Percentiles rank a stretch among this genome's conserved stretches.
Evolutionary conservation across 1,139 yeast species (phyloP).

Genomic region (Hyphopichia buzzinii): DNA sequence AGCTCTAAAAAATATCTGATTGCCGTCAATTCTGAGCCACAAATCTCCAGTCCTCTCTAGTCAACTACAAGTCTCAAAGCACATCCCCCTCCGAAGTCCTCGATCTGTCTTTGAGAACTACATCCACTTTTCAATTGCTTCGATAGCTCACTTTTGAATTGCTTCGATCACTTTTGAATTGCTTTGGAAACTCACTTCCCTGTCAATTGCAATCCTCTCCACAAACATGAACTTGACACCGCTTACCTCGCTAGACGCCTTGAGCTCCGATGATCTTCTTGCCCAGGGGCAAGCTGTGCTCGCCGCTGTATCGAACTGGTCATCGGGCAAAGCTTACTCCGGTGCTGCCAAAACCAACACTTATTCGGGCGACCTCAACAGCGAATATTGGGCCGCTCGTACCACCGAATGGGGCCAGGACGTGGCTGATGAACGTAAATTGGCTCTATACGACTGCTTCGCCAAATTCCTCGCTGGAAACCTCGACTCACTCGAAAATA

Average conservation of each 20-base stretch:
- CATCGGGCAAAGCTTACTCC: neutral
- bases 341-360: neutral
- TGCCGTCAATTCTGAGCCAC: no score
- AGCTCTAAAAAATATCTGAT: no score
- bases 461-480: conserved; percentile 14
- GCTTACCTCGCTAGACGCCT: neutral
- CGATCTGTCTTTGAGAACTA: no score
- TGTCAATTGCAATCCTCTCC: no score
- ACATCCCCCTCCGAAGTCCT: no score
- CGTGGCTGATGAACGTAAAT: neutral
- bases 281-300: neutral
- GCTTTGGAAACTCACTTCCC: no score
- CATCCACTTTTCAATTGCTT: no score
- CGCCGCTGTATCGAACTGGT: conserved; percentile 1
- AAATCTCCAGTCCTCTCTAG: no score
- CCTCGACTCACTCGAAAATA: conserved; percentile 13
- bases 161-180: no score
- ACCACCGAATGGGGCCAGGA: neutral
- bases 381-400: conserved; percentile 5
- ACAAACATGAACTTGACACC: conserved; percentile 4
- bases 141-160: no score
- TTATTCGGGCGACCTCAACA: neutral
- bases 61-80: no score
- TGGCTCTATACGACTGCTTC: conserved; percentile 3
- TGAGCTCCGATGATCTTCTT: neutral